Percentiles rank a stretch among this genome's conserved stretches.
phyloP scores from a whole-genome alignment of 2,329 filamentous ascomycete species.

The Trichoderma brevicompactum region DNA sequence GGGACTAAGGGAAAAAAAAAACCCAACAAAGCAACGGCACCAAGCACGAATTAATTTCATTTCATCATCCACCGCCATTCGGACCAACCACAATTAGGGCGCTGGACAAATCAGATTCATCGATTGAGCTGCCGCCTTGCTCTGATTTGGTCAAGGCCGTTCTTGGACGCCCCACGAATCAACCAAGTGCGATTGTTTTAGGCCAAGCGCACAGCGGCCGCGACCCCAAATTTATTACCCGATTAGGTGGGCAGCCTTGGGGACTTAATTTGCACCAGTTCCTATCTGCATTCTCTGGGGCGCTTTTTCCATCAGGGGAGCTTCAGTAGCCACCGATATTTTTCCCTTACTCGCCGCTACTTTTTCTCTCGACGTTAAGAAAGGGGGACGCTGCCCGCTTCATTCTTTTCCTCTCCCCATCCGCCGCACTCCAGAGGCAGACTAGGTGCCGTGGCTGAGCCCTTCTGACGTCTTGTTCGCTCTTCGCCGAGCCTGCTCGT shows the following conservation, averaged over 20 bases:
- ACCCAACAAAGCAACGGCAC: slow-evolving; percentile 5
- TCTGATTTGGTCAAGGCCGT: slow-evolving; percentile 1
- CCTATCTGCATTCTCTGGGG: slow-evolving; percentile 13
- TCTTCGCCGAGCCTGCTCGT: slow-evolving; percentile 11
- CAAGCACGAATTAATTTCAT: slow-evolving; percentile 14
- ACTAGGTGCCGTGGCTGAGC: slow-evolving; percentile 15
- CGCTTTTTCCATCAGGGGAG: slow-evolving; percentile 21
- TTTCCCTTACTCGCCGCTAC: slow-evolving; percentile 26
- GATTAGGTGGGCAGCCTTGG: slow-evolving; percentile 13
- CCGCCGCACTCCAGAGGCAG: neutral
- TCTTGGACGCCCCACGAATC: slow-evolving; percentile 10
- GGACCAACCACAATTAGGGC: neutral
- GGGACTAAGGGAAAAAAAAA: neutral
- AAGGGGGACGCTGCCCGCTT: slow-evolving; percentile 11
- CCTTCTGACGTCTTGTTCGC: slow-evolving; percentile 3
- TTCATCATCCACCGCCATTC: slow-evolving; percentile 21
- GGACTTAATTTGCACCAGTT: slow-evolving; percentile 16
- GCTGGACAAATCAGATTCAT: slow-evolving; percentile 11
- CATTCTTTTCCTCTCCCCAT: slow-evolving; percentile 15
- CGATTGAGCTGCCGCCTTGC: slow-evolving; percentile 6
- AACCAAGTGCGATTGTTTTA: neutral
- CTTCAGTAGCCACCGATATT: slow-evolving; percentile 24
- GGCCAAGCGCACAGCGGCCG: slow-evolving; percentile 7
- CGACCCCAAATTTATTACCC: slow-evolving; percentile 21
- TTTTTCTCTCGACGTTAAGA: slow-evolving; percentile 9